Evolutionary conservation across 2,329 filamentous ascomycete species (phyloP), one percentile per base, ranked within the genome.

Genomic region (Orbilia brochopaga): DNA sequence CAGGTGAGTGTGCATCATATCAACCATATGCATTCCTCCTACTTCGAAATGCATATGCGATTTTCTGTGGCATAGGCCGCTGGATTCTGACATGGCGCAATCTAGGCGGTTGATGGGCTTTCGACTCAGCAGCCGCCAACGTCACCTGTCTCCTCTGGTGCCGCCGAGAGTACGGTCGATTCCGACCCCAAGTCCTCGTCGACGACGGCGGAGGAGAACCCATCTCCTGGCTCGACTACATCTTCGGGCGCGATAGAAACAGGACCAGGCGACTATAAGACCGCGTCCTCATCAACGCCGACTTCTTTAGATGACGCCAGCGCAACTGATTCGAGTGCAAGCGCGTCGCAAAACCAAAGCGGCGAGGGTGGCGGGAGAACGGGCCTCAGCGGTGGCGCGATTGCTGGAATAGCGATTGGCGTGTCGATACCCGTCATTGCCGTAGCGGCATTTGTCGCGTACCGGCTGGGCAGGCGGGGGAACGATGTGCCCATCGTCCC

Each of bases 361-460:
- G 19, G 19, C 23, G 44, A 44, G 13, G 32, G 44, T 6, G 44
- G 53, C 2, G 30, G 53, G 6, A 27, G 42, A 15, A 48, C 23
- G 3, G 27, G 11, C 1, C 42, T 72, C 5, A 57, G 60, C 23
- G 56, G 60, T 5, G 67, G 67, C 2, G 67, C 67, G 17, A 72
- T 72, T 48, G 67, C 67, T 0, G 60, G 67, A 19, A 72, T 72
- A 13, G 67, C 32, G 1, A 65, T 72, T 15, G 67, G 67, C 3
- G 60, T 72, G 7, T 19, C 60, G 24, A 37, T 72, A 56, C 67
- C 67, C 1, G 42, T 72, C 24, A 57, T 72, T 11, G 60, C 50
- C 1, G 35, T 50, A 11, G 57, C 62, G 27, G 55, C 54, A 8
- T 72, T 61, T 53, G 17, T 65, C 10, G 67, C 60, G 21, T 72